A percentile compares a stretch with the other conserved stretches of the same genome.
Conservation (phyloP, 495 filamentous ascomycete species). For the Trypethelium eluteriae region DNA sequence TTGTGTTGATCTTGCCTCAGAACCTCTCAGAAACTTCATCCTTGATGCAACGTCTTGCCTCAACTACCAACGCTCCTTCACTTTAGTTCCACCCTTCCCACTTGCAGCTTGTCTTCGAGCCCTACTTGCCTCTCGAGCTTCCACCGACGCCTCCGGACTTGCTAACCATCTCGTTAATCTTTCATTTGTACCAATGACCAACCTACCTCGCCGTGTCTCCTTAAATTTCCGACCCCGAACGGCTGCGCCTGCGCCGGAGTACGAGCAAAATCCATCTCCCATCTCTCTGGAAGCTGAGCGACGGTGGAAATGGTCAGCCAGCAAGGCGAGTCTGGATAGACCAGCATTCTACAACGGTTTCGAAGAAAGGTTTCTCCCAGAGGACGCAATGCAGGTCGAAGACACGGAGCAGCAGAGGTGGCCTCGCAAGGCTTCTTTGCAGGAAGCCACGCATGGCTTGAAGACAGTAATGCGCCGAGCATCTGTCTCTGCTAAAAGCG, state of each 20-base stretch:
- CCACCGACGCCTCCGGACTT: background rate
- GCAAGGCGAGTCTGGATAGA: conserved; percentile 4
- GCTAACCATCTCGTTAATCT: background rate
- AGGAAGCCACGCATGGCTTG: conserved; percentile 1
- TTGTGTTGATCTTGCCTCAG: background rate
- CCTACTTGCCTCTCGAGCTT: background rate
- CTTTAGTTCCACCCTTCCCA: background rate
- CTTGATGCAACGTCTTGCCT: background rate
- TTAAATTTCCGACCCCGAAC: conserved; percentile 6
- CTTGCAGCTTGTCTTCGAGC: background rate
- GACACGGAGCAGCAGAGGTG: background rate
- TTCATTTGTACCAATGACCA: background rate
- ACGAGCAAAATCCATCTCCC: background rate
- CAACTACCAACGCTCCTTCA: conserved; percentile 11
- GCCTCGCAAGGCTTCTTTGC: background rate
- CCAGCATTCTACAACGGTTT: background rate
- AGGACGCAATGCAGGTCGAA: conserved; percentile 4
- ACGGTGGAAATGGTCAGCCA: background rate
- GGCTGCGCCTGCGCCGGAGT: conserved; percentile 9
- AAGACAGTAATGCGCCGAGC: conserved; percentile 9
- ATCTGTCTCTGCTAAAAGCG: conserved; percentile 3
- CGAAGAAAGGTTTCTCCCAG: background rate
- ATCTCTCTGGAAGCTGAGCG: background rate
- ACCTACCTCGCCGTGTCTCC: conserved; percentile 2
- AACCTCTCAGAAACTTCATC: conserved; percentile 9